Conservation (phyloP, 805 yeast species). For the Saccharomyces jurei region DNA sequence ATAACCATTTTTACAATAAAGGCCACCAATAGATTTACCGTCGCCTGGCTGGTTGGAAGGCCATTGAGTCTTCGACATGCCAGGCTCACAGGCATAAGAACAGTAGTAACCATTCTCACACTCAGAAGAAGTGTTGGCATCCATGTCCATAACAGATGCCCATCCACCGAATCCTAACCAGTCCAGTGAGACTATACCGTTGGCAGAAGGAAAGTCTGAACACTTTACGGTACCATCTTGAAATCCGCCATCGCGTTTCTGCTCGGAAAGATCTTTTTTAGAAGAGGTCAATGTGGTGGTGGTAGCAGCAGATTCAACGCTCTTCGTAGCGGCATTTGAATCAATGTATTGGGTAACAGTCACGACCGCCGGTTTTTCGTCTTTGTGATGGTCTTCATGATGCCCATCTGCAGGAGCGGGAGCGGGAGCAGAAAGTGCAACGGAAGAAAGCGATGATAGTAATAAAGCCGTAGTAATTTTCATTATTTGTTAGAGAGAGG, state of each 20-base stretch:
- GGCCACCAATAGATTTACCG: slow-evolving; percentile 94
- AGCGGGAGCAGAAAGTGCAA: slow-evolving; percentile 10
- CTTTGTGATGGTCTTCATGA: slow-evolving; percentile 16
- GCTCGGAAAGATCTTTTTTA: not conserved
- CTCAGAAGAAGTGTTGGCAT: slow-evolving; percentile 49
- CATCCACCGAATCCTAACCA: slow-evolving; percentile 50
- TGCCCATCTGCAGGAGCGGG: slow-evolving; percentile 18
- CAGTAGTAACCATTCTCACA: slow-evolving; percentile 91
- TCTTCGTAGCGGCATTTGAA: slow-evolving; percentile 18
- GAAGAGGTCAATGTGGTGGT: slow-evolving; percentile 17
- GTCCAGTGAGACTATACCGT: slow-evolving; percentile 57
- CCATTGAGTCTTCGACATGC: slow-evolving; percentile 99
- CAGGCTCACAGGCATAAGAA: slow-evolving; percentile 96
- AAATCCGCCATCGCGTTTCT: slow-evolving; percentile 50
- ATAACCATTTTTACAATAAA: slow-evolving; percentile 75
- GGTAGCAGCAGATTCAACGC: slow-evolving; percentile 15
- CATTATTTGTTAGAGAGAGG: slow-evolving; percentile 6
- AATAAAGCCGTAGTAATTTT: slow-evolving; percentile 12
- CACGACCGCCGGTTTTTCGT: slow-evolving; percentile 23
- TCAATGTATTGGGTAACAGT: slow-evolving; percentile 27
- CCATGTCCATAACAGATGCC: slow-evolving; percentile 31
- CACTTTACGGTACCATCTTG: slow-evolving; percentile 64
- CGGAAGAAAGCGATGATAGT: slow-evolving; percentile 13
- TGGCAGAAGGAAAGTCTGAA: slow-evolving; percentile 63
- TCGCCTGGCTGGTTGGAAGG: slow-evolving; percentile 77